phyloP scores from a whole-genome alignment of 331 rosid species.

The Pyrus hybrid region DNA sequence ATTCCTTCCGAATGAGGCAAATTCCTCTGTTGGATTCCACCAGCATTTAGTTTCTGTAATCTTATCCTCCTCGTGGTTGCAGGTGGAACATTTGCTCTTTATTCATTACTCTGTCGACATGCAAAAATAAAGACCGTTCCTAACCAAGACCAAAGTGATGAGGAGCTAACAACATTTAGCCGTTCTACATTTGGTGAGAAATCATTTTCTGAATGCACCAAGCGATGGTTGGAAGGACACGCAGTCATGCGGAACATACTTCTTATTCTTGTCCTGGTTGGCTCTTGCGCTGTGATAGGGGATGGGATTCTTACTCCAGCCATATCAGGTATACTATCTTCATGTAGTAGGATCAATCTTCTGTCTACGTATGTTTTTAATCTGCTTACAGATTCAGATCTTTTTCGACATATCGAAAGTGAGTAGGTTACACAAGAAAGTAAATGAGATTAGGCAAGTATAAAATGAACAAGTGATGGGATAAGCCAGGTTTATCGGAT shows the following conservation, averaged over 20 bases:
- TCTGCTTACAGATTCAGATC: neutral
- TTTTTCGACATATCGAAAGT: neutral
- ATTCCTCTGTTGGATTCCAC: no score
- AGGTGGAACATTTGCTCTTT: constrained; percentile 40
- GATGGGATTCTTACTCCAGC: constrained; percentile 98
- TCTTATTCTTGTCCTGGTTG: constrained; percentile 87
- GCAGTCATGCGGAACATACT: constrained; percentile 42
- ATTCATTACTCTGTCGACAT: constrained; percentile 93
- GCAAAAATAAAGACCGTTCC: constrained; percentile 87
- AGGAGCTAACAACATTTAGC: constrained; percentile 88
- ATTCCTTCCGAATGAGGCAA: no score
- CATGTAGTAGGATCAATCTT: neutral
- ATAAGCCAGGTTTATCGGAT: neutral
- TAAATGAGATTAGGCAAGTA: neutral
- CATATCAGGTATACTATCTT: neutral
- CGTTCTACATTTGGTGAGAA: constrained; percentile 77
- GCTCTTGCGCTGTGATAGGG: constrained; percentile 96
- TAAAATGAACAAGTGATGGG: neutral
- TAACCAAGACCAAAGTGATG: constrained; percentile 87
- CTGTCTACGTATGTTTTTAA: neutral
- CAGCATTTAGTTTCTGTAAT: neutral
- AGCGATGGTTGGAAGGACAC: constrained; percentile 68
- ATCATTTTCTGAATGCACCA: constrained; percentile 81
- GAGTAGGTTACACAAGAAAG: neutral
- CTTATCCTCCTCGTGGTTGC: neutral